These are phyloP conservation scores for Ophiocytium majus DNA, from an alignment of 352 stramenopile genomes.

Conservation along the genomic window DNA sequence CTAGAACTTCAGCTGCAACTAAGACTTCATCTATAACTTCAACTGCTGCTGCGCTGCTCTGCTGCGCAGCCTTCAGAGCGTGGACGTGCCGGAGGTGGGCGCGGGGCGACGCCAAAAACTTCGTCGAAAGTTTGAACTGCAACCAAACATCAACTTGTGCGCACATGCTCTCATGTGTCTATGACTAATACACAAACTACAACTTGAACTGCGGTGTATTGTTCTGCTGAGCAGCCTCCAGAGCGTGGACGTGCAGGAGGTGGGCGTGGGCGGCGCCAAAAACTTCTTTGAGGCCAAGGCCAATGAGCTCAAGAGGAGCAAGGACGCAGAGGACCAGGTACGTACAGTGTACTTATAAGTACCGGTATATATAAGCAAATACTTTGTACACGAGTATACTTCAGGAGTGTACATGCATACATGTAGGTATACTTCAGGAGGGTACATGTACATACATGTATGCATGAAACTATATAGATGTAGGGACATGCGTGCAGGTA, in stretches of 20 bases:
- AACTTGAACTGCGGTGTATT: not conserved
- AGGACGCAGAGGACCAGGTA: not conserved
- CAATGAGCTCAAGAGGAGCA: slow-evolving; percentile 3
- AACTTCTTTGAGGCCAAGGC: slow-evolving; percentile 24
- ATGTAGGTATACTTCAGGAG: too few species aligned
- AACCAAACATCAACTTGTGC: not conserved
- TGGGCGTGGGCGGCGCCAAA: slow-evolving; percentile 22
- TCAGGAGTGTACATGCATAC: too few species aligned
- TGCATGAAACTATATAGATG: too few species aligned
- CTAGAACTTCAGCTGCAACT: too few species aligned
- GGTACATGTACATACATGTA: too few species aligned
- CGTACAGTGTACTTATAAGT: too few species aligned
- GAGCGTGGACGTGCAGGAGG: not conserved
- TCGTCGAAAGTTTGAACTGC: too few species aligned
- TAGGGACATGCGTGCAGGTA: too few species aligned
- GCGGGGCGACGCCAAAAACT: slow-evolving; percentile 12
- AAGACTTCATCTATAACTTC: not conserved
- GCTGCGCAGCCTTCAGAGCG: not conserved
- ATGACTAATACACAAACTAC: not conserved
- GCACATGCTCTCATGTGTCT: not conserved
- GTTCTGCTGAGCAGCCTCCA: not conserved
- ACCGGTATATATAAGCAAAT: too few species aligned
- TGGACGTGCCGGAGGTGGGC: slow-evolving; percentile 14
- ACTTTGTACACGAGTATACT: too few species aligned
- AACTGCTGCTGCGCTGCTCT: not conserved